These are phyloP conservation scores for Phaffia rhodozyma DNA, from an alignment of 1,284 basidiomycete genomes.

Conservation along the genomic window DNA sequence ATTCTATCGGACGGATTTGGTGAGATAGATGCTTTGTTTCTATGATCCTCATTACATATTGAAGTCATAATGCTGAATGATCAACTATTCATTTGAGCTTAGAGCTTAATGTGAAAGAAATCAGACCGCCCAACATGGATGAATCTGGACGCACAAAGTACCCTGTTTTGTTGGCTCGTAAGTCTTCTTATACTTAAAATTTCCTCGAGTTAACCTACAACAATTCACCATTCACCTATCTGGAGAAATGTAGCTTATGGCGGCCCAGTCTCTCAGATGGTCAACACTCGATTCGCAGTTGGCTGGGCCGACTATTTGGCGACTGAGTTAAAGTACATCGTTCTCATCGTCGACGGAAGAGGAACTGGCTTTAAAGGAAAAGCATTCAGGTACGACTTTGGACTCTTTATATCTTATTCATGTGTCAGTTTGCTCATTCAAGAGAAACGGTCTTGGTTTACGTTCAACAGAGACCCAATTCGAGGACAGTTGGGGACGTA, in stretches of 20 bases:
- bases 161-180: slow-evolving; percentile 60
- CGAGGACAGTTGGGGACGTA: slow-evolving; percentile 71
- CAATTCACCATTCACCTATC: not conserved
- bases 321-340: slow-evolving; percentile 67
- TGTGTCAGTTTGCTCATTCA: not conserved
- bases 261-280: slow-evolving; percentile 72
- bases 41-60: not conserved
- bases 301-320: slow-evolving; percentile 84
- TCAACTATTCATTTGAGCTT: slow-evolving; percentile 2
- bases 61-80: slow-evolving; percentile 20
- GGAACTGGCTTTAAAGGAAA: slow-evolving; percentile 87
- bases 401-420: not conserved
- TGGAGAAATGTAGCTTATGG: not conserved
- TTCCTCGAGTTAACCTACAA: not conserved
- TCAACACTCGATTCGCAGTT: slow-evolving; percentile 51
- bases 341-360: slow-evolving; percentile 81
- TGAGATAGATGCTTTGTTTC: slow-evolving; percentile 30
- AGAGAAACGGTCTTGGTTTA: not conserved
- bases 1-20: slow-evolving; percentile 68
- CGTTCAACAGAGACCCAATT: slow-evolving; percentile 49
- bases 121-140: slow-evolving; percentile 84
- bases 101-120: slow-evolving; percentile 79
- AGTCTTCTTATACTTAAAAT: not conserved
- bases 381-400: slow-evolving; percentile 41
- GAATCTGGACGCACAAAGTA: slow-evolving; percentile 83